Evolutionary conservation across 768 basidiomycete species (phyloP), one percentile per base, ranked within the genome.

Genomic region (Stropharia rugosoannulata): DNA sequence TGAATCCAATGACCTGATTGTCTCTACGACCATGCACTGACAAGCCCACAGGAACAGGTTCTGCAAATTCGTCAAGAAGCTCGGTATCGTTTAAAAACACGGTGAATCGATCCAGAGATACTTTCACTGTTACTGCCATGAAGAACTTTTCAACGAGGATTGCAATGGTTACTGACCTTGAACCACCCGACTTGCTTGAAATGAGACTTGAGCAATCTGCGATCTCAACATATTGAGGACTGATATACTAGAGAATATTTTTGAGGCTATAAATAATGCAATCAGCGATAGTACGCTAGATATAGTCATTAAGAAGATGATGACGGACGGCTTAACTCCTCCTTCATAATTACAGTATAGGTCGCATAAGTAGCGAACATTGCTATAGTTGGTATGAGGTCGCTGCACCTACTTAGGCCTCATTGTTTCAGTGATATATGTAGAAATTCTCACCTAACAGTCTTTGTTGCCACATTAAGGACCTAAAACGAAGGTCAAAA

Each of bases 21-120:
- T 43, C 29, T 36, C 12, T 46, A 4, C 13, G n/a, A 1, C 6
- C 19, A 9, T 13, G 15, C 15, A 13, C n/a, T 27, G 7, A 11
- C 22, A 15, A 22, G 16, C 2, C 3, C 27, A 32, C 10, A 15
- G 13, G 3, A 15, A 1, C 8, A 12, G 9, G 10, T 44, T 22
- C 22, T 5, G 32, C 18, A 12, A 44, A 52, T 12, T 12, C 11
- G 25, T 52, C 51, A 36, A 52, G 51, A 15, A 52, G 42, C 22
- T 52, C 51, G 10, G 51, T 52, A n/a, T 43, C 25, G 19, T 52
- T 52, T 11, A 52, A 19, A 35, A 44, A 52, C 4, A 43, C 29
- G n/a, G 27, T 40, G 36, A 44, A 36, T n/a, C 51, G 51, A 12
- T 52, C 51, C 27, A 52, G 29, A 44, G 51, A 52, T 13, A 52